Conservation (phyloP, 2,329 filamentous ascomycete genomes). For the Aspergillus floridensis region DNA sequence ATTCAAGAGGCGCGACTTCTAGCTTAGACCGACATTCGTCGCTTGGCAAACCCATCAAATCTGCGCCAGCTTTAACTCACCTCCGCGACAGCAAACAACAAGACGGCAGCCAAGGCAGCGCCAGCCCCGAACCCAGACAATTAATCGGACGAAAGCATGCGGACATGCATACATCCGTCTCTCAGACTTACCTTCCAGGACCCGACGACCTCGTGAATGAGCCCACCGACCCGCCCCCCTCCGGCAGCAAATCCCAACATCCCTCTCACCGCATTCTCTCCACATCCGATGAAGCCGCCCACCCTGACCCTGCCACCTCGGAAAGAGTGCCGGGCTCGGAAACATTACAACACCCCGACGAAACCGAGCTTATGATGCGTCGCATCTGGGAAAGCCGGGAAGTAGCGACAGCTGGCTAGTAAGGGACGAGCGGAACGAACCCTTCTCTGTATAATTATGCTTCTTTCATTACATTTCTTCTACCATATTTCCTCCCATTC, state of each 20-base stretch:
- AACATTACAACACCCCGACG: slow-evolving; percentile 24
- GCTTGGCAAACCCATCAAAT: slow-evolving; percentile 35
- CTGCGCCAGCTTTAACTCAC: slow-evolving; percentile 33
- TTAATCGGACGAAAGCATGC: slow-evolving; percentile 21
- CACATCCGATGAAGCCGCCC: slow-evolving; percentile 33
- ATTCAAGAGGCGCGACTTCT: slow-evolving; percentile 15
- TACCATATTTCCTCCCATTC: not conserved
- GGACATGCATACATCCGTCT: slow-evolving; percentile 24
- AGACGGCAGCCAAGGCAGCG: slow-evolving; percentile 16
- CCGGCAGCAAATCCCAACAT: slow-evolving; percentile 26
- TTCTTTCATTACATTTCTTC: slow-evolving; percentile 4
- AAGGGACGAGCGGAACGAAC: slow-evolving; percentile 1
- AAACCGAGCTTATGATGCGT: slow-evolving; percentile 41
- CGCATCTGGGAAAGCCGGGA: slow-evolving; percentile 46
- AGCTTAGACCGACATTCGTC: slow-evolving; percentile 18
- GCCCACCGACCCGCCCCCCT: slow-evolving; percentile 20
- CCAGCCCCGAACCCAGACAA: slow-evolving; percentile 24
- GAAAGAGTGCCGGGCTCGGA: slow-evolving; percentile 22
- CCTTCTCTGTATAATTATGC: not conserved
- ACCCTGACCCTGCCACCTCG: slow-evolving; percentile 18
- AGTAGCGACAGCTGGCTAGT: slow-evolving; percentile 36
- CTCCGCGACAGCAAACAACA: slow-evolving; percentile 27
- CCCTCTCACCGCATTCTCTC: slow-evolving; percentile 36
- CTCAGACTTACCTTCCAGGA: slow-evolving; percentile 32
- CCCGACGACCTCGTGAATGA: slow-evolving; percentile 32